Percentiles rank a stretch among this genome's conserved stretches.
Evolutionary conservation across 352 stramenopile genomes (phyloP).

Genomic region (Pythium angustatum): DNA sequence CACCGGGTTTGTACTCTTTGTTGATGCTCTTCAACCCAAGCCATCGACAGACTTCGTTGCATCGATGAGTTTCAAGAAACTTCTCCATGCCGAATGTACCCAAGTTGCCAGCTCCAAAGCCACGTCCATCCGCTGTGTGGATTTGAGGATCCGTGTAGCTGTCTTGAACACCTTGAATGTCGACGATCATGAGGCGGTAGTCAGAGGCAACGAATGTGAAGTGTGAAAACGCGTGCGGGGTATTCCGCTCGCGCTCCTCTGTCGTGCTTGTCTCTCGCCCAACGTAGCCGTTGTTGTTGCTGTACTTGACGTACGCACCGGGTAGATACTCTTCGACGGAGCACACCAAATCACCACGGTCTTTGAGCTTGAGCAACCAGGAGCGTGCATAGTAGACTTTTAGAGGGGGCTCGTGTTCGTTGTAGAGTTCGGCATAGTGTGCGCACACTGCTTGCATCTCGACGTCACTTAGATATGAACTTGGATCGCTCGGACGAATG

Average conservation of each 20-base stretch:
- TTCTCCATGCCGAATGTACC: conserved; percentile 87
- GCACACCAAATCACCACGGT: conserved; percentile 64
- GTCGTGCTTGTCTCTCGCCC: conserved; percentile 78
- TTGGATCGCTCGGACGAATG: conserved; percentile 61
- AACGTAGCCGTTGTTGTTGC: conserved; percentile 86
- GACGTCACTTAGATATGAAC: conserved; percentile 81
- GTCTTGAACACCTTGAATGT: conserved; percentile 85
- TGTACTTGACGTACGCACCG: conserved; percentile 86
- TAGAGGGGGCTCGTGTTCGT: conserved; percentile 78
- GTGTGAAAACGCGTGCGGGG: conserved; percentile 81
- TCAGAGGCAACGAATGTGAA: conserved; percentile 86
- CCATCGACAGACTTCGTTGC: conserved; percentile 87
- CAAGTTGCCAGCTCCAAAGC: conserved; percentile 84
- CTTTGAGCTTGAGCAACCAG: conserved; percentile 74
- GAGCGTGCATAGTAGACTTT: conserved; percentile 84
- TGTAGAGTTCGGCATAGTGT: conserved; percentile 86
- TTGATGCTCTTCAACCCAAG: conserved; percentile 76
- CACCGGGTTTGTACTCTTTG: conserved; percentile 73
- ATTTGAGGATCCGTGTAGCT: conserved; percentile 87
- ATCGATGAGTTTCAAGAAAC: conserved; percentile 84
- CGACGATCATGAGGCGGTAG: conserved; percentile 84
- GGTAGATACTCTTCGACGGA: conserved; percentile 79
- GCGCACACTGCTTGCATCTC: conserved; percentile 89
- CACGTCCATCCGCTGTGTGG: conserved; percentile 73
- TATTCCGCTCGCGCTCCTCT: conserved; percentile 82